Evolutionary conservation across 2,329 filamentous ascomycete species (phyloP).

Genomic region (Balansia obtecta): DNA sequence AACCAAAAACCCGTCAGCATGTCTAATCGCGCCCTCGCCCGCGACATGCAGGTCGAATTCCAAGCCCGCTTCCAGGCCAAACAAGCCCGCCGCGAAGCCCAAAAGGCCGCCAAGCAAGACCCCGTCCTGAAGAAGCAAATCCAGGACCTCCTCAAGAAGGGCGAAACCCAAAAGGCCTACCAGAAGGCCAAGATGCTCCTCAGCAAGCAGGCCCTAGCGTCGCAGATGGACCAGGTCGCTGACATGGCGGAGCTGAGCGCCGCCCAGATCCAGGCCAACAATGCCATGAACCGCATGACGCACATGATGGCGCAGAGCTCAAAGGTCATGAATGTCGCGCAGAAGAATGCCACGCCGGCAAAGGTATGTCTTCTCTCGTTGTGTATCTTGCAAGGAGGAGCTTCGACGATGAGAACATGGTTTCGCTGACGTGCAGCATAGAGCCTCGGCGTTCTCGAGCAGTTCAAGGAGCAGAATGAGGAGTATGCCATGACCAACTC

Average conservation of each 20-base stretch:
- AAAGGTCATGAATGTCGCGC: constrained; percentile 44
- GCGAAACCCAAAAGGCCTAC: constrained; percentile 50
- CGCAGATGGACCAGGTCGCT: constrained; percentile 52
- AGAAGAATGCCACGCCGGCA: constrained; percentile 47
- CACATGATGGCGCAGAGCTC: constrained; percentile 50
- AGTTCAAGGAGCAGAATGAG: constrained; percentile 50
- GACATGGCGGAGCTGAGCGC: constrained; percentile 50
- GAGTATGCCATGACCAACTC: constrained; percentile 53
- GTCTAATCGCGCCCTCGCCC: constrained; percentile 45
- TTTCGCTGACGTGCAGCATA: constrained; percentile 9
- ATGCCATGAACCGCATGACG: constrained; percentile 53
- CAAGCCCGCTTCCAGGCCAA: constrained; percentile 52
- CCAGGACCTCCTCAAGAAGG: constrained; percentile 49
- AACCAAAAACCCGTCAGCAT: constrained; percentile 23
- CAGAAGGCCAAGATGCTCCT: constrained; percentile 52
- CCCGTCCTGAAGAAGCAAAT: constrained; percentile 50
- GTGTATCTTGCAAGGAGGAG: too few relatives aligned
- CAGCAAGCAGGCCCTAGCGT: constrained; percentile 47
- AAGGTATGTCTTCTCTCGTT: constrained; percentile 23
- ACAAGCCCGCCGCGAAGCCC: constrained; percentile 47
- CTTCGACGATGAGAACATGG: not conserved
- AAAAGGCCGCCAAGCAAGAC: constrained; percentile 49
- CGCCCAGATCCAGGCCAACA: constrained; percentile 52
- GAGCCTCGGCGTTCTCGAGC: constrained; percentile 48
- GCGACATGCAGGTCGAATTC: constrained; percentile 52